These are phyloP conservation scores for Monosporascus cannonballus DNA, from an alignment of 2,329 filamentous ascomycete genomes.

Conservation along the genomic window DNA sequence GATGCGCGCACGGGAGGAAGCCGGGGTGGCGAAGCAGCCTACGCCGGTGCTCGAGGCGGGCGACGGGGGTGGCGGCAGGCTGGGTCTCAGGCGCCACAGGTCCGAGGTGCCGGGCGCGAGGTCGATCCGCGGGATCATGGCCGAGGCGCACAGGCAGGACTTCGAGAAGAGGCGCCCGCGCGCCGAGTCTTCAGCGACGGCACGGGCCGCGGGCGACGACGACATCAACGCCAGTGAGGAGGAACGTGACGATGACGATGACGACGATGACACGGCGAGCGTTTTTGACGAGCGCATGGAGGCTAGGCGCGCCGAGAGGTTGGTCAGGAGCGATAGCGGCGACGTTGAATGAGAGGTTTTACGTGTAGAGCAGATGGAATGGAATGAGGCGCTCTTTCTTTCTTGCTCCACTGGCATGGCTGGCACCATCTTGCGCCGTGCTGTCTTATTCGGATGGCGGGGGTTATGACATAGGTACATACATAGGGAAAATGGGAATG, in stretches of 20 bases:
- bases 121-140: conserved; percentile 59
- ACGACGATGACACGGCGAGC: conserved; percentile 25
- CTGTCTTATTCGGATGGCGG: too few relatives aligned
- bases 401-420: too few relatives aligned
- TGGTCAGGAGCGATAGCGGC: conserved; percentile 8
- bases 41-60: conserved; percentile 16
- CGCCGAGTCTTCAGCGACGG: conserved; percentile 8
- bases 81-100: conserved; percentile 13
- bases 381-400: too few relatives aligned
- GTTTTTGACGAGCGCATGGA: conserved; percentile 20
- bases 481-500: too few relatives aligned
- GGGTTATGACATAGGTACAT: too few relatives aligned
- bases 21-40: conserved; percentile 3
- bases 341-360: not conserved
- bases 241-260: conserved; percentile 19
- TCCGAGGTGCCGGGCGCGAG: conserved; percentile 20
- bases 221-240: not conserved
- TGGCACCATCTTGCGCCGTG: too few relatives aligned
- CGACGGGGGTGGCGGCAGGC: not conserved
- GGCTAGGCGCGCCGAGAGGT: conserved; percentile 11
- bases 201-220: not conserved
- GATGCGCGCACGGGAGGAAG: conserved; percentile 10
- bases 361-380: too few relatives aligned
- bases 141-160: conserved; percentile 81
- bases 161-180: conserved; percentile 67